Evolutionary conservation across 2,329 filamentous ascomycete genomes (phyloP), one percentile per base, ranked within the genome.

Genomic region (Diaporthe eres): DNA sequence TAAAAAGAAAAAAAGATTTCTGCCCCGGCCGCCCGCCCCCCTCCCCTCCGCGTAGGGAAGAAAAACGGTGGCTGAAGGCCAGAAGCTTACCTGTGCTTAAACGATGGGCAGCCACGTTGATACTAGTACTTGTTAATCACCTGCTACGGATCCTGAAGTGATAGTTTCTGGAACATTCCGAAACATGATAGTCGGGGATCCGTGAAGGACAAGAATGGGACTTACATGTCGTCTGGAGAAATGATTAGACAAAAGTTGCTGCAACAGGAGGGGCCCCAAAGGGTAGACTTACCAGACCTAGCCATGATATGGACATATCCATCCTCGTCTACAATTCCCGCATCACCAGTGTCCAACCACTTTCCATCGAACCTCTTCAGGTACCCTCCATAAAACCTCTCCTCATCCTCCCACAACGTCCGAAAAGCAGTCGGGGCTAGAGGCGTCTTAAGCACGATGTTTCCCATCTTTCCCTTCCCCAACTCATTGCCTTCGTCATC

Each of bases 81-180:
- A 10, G 22, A 13, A 4, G 83, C 88, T 80, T 87, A 94, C 94
- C 95, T 15, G 95, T 98, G 78, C 94, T 96, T 77, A 98, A 92
- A 19, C 96, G 91, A 85, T 98, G 96, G 7, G 96, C 95, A 55
- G 95, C 96, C n/a, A 98, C 96, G 81, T 98, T 98, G 81, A 98
- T 95, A 76, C 34, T 34, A 34, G 34, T 34, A 34, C 34, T 7
- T 34, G 34, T 34, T 34, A 34, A 34, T 34, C 34, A 34, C 34
- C 8, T 9, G 34, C 34, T 34, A 34, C 34, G 34, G 34, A 34
- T 34, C 8, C 34, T 34, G 34, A 34, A 34, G 34, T 34, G 34
- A 34, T 34, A 34, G 7, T 0, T 34, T 34, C 34, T 1, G 34
- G 34, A 34, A 34, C 34, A 34, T 34, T 34, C 34, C 34, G 9